phyloP scores from a whole-genome alignment of 1,284 basidiomycete species.

The Papiliotrema flavescens region DNA sequence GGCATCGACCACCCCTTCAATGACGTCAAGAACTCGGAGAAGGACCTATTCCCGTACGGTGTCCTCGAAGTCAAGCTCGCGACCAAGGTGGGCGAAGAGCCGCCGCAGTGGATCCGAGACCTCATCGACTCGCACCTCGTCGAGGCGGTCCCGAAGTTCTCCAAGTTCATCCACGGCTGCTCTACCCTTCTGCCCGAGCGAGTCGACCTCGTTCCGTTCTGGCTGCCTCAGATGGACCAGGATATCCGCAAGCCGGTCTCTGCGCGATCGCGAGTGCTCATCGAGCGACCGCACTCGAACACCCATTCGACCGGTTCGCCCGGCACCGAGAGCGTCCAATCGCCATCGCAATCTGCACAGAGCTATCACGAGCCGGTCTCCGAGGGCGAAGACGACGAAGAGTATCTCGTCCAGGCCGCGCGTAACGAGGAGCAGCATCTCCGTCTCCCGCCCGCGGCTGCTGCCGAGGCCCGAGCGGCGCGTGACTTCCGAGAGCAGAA shows the following conservation, averaged over 20 bases:
- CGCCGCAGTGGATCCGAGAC: constrained; percentile 93
- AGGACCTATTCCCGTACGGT: constrained; percentile 86
- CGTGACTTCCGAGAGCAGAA: constrained; percentile 75
- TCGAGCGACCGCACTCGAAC: constrained; percentile 64
- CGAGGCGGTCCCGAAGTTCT: constrained; percentile 85
- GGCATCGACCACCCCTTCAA: constrained; percentile 90
- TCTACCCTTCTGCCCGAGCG: constrained; percentile 87
- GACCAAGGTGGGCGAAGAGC: constrained; percentile 93
- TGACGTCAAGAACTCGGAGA: constrained; percentile 72
- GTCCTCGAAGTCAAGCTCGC: constrained; percentile 97
- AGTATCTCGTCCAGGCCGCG: constrained; percentile 63
- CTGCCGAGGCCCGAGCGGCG: constrained; percentile 76
- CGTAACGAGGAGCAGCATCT: constrained; percentile 74
- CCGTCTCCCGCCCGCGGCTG: constrained; percentile 65
- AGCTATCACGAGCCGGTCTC: constrained; percentile 80
- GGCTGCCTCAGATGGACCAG: constrained; percentile 82
- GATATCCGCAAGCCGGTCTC: constrained; percentile 87
- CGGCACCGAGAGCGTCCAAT: constrained; percentile 50
- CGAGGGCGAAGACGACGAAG: constrained; percentile 73
- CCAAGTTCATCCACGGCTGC: constrained; percentile 91
- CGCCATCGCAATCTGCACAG: constrained; percentile 27
- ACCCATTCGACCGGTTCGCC: constrained; percentile 42
- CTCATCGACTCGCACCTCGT: constrained; percentile 91
- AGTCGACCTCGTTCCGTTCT: constrained; percentile 97
- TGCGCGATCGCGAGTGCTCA: constrained; percentile 60